These are phyloP conservation scores for Dictyophora rubrovolvata DNA, from an alignment of 768 basidiomycete genomes.

Conservation along the genomic window DNA sequence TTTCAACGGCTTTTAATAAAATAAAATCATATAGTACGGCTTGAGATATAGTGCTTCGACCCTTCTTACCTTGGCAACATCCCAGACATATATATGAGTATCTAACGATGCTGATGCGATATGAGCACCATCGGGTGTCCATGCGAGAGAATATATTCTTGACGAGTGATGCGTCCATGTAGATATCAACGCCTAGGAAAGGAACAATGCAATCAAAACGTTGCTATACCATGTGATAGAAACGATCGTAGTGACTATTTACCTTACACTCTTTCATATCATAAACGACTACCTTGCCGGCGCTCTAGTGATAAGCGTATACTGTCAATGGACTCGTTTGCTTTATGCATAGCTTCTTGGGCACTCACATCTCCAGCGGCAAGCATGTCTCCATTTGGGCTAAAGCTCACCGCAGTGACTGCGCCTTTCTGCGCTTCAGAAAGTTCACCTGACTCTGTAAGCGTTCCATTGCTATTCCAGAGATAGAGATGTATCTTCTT, in stretches of 20 bases:
- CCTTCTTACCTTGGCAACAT: constrained; percentile 36
- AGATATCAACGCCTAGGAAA: constrained; percentile 49
- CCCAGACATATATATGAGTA: constrained; percentile 85
- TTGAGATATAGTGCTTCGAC: background rate
- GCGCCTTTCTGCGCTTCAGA: constrained; percentile 56
- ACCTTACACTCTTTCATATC: constrained; percentile 60
- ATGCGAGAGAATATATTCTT: constrained; percentile 68
- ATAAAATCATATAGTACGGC: background rate
- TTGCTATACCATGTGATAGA: too few relatives aligned
- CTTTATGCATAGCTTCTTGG: background rate
- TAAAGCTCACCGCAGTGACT: constrained; percentile 69
- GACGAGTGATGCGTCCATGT: constrained; percentile 85
- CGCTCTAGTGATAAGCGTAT: constrained; percentile 38
- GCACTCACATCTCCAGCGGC: constrained; percentile 81
- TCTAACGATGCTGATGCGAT: constrained; percentile 88
- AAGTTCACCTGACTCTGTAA: constrained; percentile 46
- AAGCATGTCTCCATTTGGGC: constrained; percentile 62
- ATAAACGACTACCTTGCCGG: constrained; percentile 73
- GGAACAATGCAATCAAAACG: background rate
- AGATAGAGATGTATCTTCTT: constrained; percentile 62
- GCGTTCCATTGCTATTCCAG: constrained; percentile 51
- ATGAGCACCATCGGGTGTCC: constrained; percentile 64
- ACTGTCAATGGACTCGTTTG: background rate
- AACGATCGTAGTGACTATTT: constrained; percentile 7
- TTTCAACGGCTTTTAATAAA: constrained; percentile 35